A percentile compares a stretch with the other conserved stretches of the same genome.
These are phyloP conservation scores for Eremomyces bilateralis DNA, from an alignment of 495 filamentous ascomycete species.

Conservation along the genomic window DNA sequence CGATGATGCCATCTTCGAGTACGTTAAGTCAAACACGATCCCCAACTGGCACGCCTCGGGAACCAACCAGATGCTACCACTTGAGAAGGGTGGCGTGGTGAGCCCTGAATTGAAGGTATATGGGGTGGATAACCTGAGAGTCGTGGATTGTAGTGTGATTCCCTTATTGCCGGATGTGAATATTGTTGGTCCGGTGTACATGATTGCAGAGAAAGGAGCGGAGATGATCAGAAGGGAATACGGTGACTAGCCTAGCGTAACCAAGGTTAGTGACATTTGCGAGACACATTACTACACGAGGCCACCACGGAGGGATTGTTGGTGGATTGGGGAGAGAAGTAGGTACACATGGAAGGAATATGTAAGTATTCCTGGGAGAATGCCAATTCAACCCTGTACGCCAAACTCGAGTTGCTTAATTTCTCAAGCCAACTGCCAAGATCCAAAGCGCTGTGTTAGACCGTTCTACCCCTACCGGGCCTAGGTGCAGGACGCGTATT, in stretches of 20 bases:
- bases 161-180: background rate
- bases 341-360: too few species aligned
- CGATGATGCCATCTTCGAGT: conserved; percentile 2
- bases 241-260: conserved; percentile 2
- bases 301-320: too few species aligned
- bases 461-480: too few species aligned
- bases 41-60: conserved; percentile 5
- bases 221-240: conserved; percentile 2
- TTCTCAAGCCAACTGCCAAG: too few species aligned
- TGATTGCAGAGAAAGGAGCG: background rate
- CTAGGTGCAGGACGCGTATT: too few species aligned
- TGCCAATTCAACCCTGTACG: too few species aligned
- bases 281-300: too few species aligned
- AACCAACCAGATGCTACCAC: conserved; percentile 1
- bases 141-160: background rate
- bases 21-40: conserved; percentile 1
- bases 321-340: too few species aligned
- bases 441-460: too few species aligned
- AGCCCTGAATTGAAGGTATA: conserved; percentile 3
- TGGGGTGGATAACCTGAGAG: background rate
- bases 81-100: conserved; percentile 4
- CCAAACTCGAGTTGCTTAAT: too few species aligned
- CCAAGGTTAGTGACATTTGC: too few species aligned
- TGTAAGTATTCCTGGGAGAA: too few species aligned
- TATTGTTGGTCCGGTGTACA: background rate